phyloP scores from a whole-genome alignment of 768 basidiomycete species.

The Pisolithus tinctorius region DNA sequence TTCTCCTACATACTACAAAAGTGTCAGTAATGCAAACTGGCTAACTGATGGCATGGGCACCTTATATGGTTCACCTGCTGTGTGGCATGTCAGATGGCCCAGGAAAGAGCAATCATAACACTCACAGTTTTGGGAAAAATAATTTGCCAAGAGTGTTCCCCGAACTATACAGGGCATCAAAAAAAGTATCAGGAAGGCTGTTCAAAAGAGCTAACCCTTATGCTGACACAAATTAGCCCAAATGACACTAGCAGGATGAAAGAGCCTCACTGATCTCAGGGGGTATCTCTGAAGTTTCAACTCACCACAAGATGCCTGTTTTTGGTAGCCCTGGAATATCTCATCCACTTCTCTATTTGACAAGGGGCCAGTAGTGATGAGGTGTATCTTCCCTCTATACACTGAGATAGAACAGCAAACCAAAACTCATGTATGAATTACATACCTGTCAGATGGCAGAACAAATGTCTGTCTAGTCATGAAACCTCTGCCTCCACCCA shows the following conservation, averaged over 20 bases:
- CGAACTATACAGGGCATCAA: conserved; percentile 40
- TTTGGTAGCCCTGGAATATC: conserved; percentile 63
- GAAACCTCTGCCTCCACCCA: conserved; percentile 16
- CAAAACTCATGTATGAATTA: not conserved
- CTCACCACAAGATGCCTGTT: conserved; percentile 47
- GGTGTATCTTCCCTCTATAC: conserved; percentile 55
- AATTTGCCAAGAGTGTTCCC: conserved; percentile 66
- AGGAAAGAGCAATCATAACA: not conserved
- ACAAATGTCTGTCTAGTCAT: conserved; percentile 39
- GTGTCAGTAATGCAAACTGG: conserved; percentile 3
- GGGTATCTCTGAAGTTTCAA: conserved; percentile 70
- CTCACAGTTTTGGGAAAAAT: conserved; percentile 82
- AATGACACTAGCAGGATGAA: not conserved
- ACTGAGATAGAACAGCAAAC: not conserved
- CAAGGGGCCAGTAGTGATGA: conserved; percentile 36
- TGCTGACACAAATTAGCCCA: conserved; percentile 40
- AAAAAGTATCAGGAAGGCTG: conserved; percentile 1
- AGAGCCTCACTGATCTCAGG: conserved; percentile 47
- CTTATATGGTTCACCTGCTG: conserved; percentile 78
- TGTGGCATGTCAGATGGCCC: not conserved
- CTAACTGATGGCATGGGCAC: conserved; percentile 28
- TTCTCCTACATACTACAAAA: conserved; percentile 65
- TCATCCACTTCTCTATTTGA: conserved; percentile 40
- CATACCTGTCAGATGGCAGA: conserved; percentile 42
- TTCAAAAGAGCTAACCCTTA: conserved; percentile 42